Conservation (phyloP, 768 basidiomycete species). For the Hysterangium stoloniferum region DNA sequence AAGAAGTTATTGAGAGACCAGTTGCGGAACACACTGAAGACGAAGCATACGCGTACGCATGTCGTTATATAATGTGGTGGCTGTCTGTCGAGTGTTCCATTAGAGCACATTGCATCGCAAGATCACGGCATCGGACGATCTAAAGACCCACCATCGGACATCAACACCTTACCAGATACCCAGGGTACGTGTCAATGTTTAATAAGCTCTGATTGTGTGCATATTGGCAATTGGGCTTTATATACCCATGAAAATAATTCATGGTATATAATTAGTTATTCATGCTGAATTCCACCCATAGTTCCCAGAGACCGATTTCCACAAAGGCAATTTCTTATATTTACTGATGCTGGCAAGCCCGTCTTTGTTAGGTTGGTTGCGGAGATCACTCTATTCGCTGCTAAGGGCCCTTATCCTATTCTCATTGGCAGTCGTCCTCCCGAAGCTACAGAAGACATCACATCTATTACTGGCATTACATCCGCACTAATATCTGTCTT, state of each 20-base stretch:
- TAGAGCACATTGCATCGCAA: too few relatives aligned
- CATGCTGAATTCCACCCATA: neutral
- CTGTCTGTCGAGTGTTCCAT: too few relatives aligned
- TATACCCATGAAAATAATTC: too few relatives aligned
- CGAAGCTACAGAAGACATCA: slow-evolving; percentile 52
- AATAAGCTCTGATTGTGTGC: too few relatives aligned
- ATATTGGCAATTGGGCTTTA: too few relatives aligned
- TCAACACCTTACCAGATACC: too few relatives aligned
- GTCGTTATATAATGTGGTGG: too few relatives aligned
- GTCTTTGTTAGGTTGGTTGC: slow-evolving; percentile 71
- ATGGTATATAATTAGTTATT: too few relatives aligned
- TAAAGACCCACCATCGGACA: too few relatives aligned
- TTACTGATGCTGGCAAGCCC: slow-evolving; percentile 97
- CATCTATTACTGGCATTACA: slow-evolving; percentile 83
- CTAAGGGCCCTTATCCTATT: neutral
- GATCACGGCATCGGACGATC: too few relatives aligned
- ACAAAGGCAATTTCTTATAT: slow-evolving; percentile 74
- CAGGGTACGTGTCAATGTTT: too few relatives aligned
- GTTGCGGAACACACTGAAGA: slow-evolving; percentile 56
- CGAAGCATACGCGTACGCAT: slow-evolving; percentile 45
- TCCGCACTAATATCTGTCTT: slow-evolving; percentile 96
- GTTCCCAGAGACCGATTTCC: slow-evolving; percentile 22
- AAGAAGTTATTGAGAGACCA: slow-evolving; percentile 66
- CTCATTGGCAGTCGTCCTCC: slow-evolving; percentile 37
- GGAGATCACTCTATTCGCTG: neutral